These are phyloP conservation scores for Castanopsis chinensis DNA, from an alignment of 306 rosid genomes.

Conservation along the genomic window DNA sequence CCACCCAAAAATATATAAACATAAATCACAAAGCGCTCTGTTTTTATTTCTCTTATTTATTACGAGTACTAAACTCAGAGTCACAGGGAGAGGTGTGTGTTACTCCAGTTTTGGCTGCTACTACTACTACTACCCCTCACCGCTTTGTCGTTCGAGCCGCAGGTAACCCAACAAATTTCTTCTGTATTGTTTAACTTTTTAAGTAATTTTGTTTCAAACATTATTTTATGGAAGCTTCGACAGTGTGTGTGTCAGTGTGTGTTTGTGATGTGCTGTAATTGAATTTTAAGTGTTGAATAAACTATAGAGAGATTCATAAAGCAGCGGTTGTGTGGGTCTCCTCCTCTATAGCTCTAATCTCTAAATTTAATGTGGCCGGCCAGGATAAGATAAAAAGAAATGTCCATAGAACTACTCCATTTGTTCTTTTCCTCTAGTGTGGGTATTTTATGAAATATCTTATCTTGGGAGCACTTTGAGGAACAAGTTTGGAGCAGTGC, in stretches of 20 bases:
- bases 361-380: too few relatives aligned
- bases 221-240: background rate
- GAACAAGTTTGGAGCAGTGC: too few relatives aligned
- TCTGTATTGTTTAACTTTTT: background rate
- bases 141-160: conserved; percentile 55
- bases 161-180: conserved; percentile 34
- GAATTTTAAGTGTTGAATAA: background rate
- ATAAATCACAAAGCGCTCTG: background rate
- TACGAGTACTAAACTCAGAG: background rate
- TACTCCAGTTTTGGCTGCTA: too few relatives aligned
- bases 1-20: background rate
- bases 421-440: too few relatives aligned
- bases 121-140: conserved; percentile 24
- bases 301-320: too few relatives aligned
- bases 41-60: background rate
- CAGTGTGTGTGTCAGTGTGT: background rate
- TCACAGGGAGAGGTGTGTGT: background rate
- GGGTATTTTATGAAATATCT: too few relatives aligned
- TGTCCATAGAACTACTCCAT: too few relatives aligned
- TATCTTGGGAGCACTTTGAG: too few relatives aligned
- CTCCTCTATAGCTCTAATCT: too few relatives aligned
- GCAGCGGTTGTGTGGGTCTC: too few relatives aligned
- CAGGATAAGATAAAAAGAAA: too few relatives aligned
- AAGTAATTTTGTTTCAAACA: background rate
- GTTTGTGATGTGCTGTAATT: background rate